Conservation (phyloP, 2,329 filamentous ascomycete genomes). For the Annulohypoxylon truncatum region DNA sequence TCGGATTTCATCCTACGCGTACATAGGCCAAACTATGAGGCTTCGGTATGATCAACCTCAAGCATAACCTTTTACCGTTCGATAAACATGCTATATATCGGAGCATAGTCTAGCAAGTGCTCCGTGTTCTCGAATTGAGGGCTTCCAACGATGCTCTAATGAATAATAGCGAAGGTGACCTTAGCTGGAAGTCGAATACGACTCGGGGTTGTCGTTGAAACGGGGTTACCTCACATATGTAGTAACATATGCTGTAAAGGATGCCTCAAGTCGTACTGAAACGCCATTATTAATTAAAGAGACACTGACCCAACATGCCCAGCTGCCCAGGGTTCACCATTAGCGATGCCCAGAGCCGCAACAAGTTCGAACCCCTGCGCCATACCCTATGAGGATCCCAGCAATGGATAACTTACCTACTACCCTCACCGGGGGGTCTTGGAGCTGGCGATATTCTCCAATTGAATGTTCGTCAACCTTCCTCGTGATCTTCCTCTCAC, state of each 20-base stretch:
- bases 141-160: background rate
- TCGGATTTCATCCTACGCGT: slow-evolving; percentile 26
- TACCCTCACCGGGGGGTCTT: slow-evolving; percentile 21
- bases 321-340: slow-evolving; percentile 9
- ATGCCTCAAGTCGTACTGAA: slow-evolving; percentile 21
- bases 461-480: slow-evolving; percentile 22
- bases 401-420: slow-evolving; percentile 21
- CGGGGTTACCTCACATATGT: slow-evolving; percentile 1
- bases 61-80: background rate
- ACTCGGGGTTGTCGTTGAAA: background rate
- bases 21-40: slow-evolving; percentile 21
- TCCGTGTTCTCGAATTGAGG: background rate
- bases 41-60: slow-evolving; percentile 10
- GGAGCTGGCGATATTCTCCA: slow-evolving; percentile 26
- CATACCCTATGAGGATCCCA: slow-evolving; percentile 30
- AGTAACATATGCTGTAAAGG: background rate
- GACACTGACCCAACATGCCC: slow-evolving; percentile 7
- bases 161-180: background rate
- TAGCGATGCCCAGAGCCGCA: slow-evolving; percentile 37
- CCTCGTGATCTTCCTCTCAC: slow-evolving; percentile 23
- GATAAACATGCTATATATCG: slow-evolving; percentile 12
- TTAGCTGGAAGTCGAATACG: background rate
- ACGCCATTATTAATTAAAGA: slow-evolving; percentile 25
- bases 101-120: background rate
- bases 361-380: slow-evolving; percentile 31